Percentiles rank a stretch among this genome's conserved stretches.
Conservation (phyloP, 306 rosid genomes). For the Vigna reflexopilosa region DNA sequence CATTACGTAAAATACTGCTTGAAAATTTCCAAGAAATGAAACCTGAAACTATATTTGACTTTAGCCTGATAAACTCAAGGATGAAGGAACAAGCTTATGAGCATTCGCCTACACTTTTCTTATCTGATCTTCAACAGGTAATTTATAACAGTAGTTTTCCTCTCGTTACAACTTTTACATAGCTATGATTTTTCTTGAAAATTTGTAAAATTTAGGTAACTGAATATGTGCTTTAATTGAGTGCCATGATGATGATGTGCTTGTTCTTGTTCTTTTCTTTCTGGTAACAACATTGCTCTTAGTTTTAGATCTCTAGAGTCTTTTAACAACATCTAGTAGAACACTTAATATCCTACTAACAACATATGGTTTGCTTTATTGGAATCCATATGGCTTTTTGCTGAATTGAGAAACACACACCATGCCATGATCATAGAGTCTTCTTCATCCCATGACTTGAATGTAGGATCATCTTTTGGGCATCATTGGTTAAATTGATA, state of each 20-base stretch:
- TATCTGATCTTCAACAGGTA: slow-evolving; percentile 88
- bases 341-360: too few species aligned
- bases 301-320: background rate
- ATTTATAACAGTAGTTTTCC: slow-evolving; percentile 31
- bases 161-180: slow-evolving; percentile 4
- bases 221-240: slow-evolving; percentile 30
- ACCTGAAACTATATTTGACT: slow-evolving; percentile 72
- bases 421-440: too few species aligned
- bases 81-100: slow-evolving; percentile 80
- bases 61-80: slow-evolving; percentile 70
- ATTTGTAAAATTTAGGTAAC: slow-evolving; percentile 2
- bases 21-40: slow-evolving; percentile 81
- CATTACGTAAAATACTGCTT: slow-evolving; percentile 64
- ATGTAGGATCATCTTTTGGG: too few species aligned
- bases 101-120: slow-evolving; percentile 75
- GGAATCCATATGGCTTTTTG: too few species aligned
- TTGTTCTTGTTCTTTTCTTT: background rate
- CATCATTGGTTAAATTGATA: too few species aligned
- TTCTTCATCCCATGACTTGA: too few species aligned
- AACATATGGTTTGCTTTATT: too few species aligned
- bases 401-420: too few species aligned
- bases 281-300: background rate
- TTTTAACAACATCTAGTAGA: too few species aligned
- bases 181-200: slow-evolving; percentile 29
- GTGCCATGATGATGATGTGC: slow-evolving; percentile 15